These are phyloP conservation scores for Candida tallmaniae DNA, from an alignment of 805 yeast species.

Conservation along the genomic window DNA sequence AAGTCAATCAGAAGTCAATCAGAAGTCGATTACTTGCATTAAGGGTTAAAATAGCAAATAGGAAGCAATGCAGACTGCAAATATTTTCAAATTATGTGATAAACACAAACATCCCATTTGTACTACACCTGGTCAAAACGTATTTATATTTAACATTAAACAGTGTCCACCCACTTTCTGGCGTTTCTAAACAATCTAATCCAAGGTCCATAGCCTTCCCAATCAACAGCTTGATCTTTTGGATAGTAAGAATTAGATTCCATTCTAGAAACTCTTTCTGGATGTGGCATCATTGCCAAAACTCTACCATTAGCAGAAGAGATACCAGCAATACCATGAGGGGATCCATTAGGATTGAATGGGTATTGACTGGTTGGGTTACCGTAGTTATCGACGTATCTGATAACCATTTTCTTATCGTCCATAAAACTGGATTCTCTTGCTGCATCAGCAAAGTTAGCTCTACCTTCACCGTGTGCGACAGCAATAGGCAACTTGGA, in stretches of 20 bases:
- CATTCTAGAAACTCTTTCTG: constrained; percentile 86
- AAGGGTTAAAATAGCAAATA: too few species aligned
- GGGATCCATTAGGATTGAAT: constrained; percentile 94
- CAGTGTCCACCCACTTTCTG: constrained; percentile 80
- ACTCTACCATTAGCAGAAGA: constrained; percentile 90
- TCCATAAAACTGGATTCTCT: constrained; percentile 44
- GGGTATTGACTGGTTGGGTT: constrained; percentile 79
- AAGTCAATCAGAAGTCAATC: too few species aligned
- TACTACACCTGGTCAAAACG: too few species aligned
- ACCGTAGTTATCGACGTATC: constrained; percentile 91
- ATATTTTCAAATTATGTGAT: too few species aligned
- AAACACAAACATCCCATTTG: too few species aligned
- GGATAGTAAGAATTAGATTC: constrained; percentile 94
- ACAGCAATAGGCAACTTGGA: constrained; percentile 93
- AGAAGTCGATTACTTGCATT: too few species aligned
- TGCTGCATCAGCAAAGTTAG: constrained; percentile 52
- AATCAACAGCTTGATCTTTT: constrained; percentile 46
- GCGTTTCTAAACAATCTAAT: constrained; percentile 87
- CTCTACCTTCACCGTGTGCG: constrained; percentile 98
- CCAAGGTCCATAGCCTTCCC: constrained; percentile 95
- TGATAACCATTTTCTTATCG: constrained; percentile 56
- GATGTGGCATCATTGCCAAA: constrained; percentile 98
- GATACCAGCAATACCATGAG: constrained; percentile 89
- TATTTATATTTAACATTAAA: neutral
- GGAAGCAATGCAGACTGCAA: too few species aligned